Percentiles rank a stretch among this genome's conserved stretches.
Evolutionary conservation across 2,329 filamentous ascomycete species (phyloP).

Genomic region (Calycina herbarum): DNA sequence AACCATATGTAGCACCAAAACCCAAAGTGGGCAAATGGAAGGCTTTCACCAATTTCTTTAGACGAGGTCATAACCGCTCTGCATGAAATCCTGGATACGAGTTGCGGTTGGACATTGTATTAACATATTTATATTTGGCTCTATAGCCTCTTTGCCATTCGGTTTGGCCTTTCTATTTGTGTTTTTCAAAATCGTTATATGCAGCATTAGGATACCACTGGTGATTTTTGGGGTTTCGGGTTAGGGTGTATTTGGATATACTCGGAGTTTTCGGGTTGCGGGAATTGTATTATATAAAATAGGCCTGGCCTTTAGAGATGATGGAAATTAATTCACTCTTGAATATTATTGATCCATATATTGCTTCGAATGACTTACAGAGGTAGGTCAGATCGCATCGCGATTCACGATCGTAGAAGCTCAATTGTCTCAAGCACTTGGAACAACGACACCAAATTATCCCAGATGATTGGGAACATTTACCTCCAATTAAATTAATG

Average conservation of each 20-base stretch:
- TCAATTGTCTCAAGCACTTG: too few relatives aligned
- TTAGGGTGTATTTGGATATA: constrained; percentile 9
- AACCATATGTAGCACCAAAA: constrained; percentile 18
- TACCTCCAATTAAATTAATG: too few relatives aligned
- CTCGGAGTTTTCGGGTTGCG: constrained; percentile 10
- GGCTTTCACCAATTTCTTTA: constrained; percentile 32
- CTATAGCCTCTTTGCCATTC: not conserved
- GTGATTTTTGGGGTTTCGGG: not conserved
- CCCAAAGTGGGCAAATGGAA: constrained; percentile 33
- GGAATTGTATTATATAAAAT: constrained; percentile 7
- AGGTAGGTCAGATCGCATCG: too few relatives aligned
- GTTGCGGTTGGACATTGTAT: constrained; percentile 3
- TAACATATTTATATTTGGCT: constrained; percentile 8
- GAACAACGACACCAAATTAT: too few relatives aligned
- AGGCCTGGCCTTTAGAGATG: not conserved
- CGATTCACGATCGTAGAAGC: too few relatives aligned
- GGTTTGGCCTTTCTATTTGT: constrained; percentile 1
- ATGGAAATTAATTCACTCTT: not conserved
- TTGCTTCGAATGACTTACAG: not conserved
- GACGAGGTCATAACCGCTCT: constrained; percentile 17
- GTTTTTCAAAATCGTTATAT: not conserved
- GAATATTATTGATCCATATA: not conserved
- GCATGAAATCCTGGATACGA: not conserved
- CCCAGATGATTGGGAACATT: too few relatives aligned
- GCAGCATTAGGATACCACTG: constrained; percentile 12